Evolutionary conservation across 441 rosid genomes (phyloP).

Genomic region (Gossypium schwendimanii): DNA sequence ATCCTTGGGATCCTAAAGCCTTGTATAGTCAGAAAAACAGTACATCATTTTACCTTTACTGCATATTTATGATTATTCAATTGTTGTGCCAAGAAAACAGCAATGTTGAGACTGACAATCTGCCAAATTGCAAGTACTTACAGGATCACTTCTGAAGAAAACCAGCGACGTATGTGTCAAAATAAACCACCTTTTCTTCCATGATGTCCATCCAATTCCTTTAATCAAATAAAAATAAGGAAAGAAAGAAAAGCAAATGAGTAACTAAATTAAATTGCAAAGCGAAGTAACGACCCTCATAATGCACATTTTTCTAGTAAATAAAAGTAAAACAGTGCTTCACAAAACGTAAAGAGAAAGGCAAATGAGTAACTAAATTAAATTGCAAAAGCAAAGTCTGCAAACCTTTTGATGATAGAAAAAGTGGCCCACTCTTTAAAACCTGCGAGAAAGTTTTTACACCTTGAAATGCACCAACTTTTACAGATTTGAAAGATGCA

Average conservation of each 20-base stretch:
- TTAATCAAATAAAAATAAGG: constrained; percentile 13
- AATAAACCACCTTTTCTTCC: constrained; percentile 99
- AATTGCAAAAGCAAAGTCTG: constrained; percentile 5
- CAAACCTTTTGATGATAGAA: constrained; percentile 87
- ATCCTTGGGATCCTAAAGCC: background rate
- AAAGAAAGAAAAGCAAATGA: background rate
- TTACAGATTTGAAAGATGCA: background rate
- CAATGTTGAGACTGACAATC: background rate
- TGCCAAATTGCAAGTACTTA: constrained; percentile 33
- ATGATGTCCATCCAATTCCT: constrained; percentile 99
- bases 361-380: background rate
- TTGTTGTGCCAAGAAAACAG: background rate
- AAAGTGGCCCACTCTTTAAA: constrained; percentile 89
- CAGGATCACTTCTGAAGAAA: constrained; percentile 98
- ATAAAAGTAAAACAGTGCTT: background rate
- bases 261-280: background rate
- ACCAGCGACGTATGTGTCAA: constrained; percentile 86
- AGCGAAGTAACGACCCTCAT: background rate
- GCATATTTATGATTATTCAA: background rate
- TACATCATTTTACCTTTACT: background rate
- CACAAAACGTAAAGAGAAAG: background rate
- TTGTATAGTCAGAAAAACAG: background rate
- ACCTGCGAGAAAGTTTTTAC: constrained; percentile 44
- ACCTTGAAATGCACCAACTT: background rate
- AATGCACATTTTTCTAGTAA: background rate